A percentile compares a stretch with the other conserved stretches of the same genome.
phyloP scores from a whole-genome alignment of 306 rosid species.

The Prinsepia uniflora region DNA sequence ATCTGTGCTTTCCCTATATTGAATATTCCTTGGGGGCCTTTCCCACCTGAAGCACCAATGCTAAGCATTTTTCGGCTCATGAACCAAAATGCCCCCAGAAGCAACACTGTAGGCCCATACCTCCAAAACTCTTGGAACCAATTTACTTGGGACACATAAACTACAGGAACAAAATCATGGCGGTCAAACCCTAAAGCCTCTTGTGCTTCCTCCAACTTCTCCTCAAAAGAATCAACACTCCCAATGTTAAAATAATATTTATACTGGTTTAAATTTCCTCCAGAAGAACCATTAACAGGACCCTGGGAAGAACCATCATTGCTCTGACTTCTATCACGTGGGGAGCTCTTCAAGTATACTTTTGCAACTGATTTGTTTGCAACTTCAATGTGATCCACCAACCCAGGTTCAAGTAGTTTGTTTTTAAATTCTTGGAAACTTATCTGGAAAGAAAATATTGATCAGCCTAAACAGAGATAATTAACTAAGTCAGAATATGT shows the following conservation, averaged over 20 bases:
- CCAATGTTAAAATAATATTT: constrained; percentile 80
- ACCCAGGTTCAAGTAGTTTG: constrained; percentile 82
- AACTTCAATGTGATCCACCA: constrained; percentile 85
- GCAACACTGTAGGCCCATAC: constrained; percentile 63
- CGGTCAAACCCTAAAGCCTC: constrained; percentile 69
- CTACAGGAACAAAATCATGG: constrained; percentile 82
- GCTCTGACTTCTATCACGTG: constrained; percentile 34
- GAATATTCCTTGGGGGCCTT: constrained; percentile 82
- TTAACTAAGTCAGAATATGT: background rate
- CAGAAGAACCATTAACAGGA: constrained; percentile 31
- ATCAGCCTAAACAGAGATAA: constrained; percentile 14
- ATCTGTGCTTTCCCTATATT: constrained; percentile 85
- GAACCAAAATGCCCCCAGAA: constrained; percentile 57
- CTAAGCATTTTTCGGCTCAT: constrained; percentile 69
- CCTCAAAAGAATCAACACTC: constrained; percentile 91
- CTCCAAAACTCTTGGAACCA: constrained; percentile 68
- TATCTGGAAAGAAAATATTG: constrained; percentile 50
- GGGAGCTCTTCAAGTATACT: constrained; percentile 59
- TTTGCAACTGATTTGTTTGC: constrained; percentile 89
- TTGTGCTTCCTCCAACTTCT: constrained; percentile 93
- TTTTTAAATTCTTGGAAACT: constrained; percentile 97
- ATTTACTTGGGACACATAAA: constrained; percentile 63
- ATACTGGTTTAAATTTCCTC: constrained; percentile 50
- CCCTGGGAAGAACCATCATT: constrained; percentile 53
- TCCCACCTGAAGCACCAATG: constrained; percentile 58